Evolutionary conservation across 805 yeast species (phyloP).

Genomic region (Nakazawaea ishiwadae): DNA sequence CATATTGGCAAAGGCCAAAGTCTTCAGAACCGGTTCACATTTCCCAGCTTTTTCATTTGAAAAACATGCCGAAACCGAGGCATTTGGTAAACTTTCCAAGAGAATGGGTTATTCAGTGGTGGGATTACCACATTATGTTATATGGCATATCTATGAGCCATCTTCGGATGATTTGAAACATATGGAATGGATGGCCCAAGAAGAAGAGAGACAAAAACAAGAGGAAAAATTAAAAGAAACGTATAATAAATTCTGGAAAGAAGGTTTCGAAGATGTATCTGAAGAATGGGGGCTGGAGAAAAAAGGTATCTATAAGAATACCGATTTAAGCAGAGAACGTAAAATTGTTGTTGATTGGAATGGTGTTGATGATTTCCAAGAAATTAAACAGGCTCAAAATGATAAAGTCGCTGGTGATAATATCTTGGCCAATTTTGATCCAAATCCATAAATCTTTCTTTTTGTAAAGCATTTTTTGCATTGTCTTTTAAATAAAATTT

Average conservation of each 20-base stretch:
- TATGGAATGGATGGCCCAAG: conserved; percentile 87
- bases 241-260: conserved; percentile 68
- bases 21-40: conserved; percentile 84
- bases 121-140: conserved; percentile 91
- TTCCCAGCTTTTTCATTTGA: conserved; percentile 96
- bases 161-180: conserved; percentile 80
- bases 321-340: conserved; percentile 53
- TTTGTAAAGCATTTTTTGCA: no score
- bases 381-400: conserved; percentile 8
- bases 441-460: conserved; percentile 1
- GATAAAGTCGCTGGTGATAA: conserved; percentile 9
- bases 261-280: conserved; percentile 74
- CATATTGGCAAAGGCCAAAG: conserved; percentile 79
- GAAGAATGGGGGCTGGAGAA: conserved; percentile 72
- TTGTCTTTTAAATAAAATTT: no score
- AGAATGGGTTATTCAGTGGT: conserved; percentile 82
- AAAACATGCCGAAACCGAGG: conserved; percentile 97
- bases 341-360: conserved; percentile 64
- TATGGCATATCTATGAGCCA: conserved; percentile 97
- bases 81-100: conserved; percentile 85
- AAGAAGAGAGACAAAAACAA: conserved; percentile 61
- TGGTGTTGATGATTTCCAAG: conserved; percentile 42
- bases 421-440: conserved; percentile 15
- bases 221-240: conserved; percentile 59
- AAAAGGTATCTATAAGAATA: conserved; percentile 66